Percentiles rank a stretch among this genome's conserved stretches.
Conservation (phyloP, 345 rosid species). For the Erysimum cheiranthoides region DNA sequence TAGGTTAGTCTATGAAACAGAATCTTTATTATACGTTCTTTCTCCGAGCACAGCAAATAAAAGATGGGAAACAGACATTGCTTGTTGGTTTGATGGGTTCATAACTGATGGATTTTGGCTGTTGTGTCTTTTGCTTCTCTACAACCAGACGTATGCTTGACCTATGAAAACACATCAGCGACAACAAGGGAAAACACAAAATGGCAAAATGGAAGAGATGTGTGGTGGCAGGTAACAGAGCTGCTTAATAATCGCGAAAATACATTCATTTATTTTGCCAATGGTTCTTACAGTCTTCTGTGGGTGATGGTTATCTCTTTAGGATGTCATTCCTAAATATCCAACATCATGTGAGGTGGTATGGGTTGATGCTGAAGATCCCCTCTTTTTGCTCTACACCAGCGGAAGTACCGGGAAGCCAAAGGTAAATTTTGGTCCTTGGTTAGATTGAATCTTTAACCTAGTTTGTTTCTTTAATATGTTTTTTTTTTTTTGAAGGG, state of each 20-base stretch:
- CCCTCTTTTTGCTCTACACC: constrained; percentile 90
- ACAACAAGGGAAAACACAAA: constrained; percentile 74
- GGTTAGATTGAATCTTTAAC: constrained; percentile 5
- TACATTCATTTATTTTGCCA: background rate
- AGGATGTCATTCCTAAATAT: constrained; percentile 86
- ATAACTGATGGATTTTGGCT: constrained; percentile 30
- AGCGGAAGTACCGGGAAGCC: constrained; percentile 99
- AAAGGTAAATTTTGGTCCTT: constrained; percentile 58
- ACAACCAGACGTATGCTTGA: constrained; percentile 70
- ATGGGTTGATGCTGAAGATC: constrained; percentile 99
- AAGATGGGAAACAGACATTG: background rate
- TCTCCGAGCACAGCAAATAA: background rate
- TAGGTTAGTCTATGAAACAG: constrained; percentile 58
- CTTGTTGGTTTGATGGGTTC: constrained; percentile 14
- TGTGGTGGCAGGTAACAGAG: constrained; percentile 91
- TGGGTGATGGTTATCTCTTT: constrained; percentile 38
- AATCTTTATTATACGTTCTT: constrained; percentile 7
- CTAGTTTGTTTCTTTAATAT: constrained; percentile 30
- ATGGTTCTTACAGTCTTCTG: constrained; percentile 3
- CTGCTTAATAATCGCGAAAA: background rate
- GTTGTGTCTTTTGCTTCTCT: constrained; percentile 22
- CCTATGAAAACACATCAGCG: constrained; percentile 76
- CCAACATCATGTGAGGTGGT: constrained; percentile 84
- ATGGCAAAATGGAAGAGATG: constrained; percentile 88
- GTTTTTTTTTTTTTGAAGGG: constrained; percentile 59